Conservation (phyloP, 2,329 filamentous ascomycete species). For the Paramyrothecium roridum region DNA sequence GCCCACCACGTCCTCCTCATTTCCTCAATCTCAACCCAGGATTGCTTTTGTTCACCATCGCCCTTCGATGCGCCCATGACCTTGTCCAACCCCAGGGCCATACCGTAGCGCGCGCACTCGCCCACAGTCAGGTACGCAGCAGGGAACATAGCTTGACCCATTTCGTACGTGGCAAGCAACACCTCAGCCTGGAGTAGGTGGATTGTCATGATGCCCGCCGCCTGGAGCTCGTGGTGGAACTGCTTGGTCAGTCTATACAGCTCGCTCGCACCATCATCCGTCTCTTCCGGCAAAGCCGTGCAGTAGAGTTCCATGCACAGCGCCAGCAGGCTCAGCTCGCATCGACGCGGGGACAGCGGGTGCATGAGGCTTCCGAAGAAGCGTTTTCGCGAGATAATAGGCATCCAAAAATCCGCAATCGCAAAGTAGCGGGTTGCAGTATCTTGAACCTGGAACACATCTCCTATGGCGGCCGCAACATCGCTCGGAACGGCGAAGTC, state of each 20-base stretch:
- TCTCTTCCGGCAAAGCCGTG: not conserved
- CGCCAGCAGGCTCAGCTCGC: constrained; percentile 1
- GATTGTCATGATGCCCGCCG: constrained; percentile 1
- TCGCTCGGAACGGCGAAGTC: not conserved
- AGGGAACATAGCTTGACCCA: constrained; percentile 11
- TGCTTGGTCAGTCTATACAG: constrained; percentile 4
- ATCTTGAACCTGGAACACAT: not conserved
- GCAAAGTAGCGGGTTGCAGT: constrained; percentile 2
- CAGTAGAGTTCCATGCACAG: constrained; percentile 8
- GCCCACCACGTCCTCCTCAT: constrained; percentile 12
- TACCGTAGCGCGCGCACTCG: constrained; percentile 8
- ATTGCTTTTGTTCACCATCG: not conserved
- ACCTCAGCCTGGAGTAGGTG: constrained; percentile 11
- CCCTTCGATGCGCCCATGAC: constrained; percentile 2
- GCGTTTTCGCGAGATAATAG: constrained; percentile 2
- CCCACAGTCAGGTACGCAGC: constrained; percentile 12
- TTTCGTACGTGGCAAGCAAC: constrained; percentile 10
- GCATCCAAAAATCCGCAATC: constrained; percentile 5
- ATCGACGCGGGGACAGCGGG: constrained; percentile 2
- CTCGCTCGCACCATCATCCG: not conserved
- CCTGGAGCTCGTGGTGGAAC: constrained; percentile 2
- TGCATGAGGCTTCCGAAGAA: constrained; percentile 3
- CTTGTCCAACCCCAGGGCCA: constrained; percentile 8
- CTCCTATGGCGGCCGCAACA: not conserved
- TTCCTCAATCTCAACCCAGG: constrained; percentile 11